Percentiles rank a stretch among this genome's conserved stretches.
Evolutionary conservation across 179 eudicot species (phyloP).

Genomic region (Spergularia azorica): DNA sequence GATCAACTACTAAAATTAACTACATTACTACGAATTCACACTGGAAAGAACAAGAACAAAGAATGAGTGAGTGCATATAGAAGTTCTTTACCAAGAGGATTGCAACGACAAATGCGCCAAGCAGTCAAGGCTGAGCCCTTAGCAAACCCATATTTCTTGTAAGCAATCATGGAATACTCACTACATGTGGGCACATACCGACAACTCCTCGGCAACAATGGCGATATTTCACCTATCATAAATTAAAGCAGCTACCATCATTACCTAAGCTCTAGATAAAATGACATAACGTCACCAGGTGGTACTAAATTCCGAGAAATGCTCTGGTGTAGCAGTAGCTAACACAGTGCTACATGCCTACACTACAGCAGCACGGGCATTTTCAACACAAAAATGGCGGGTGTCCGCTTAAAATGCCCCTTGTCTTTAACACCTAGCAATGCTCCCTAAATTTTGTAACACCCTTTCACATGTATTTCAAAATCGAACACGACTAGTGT

Average conservation of each 20-base stretch:
- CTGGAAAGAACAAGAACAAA: too few species aligned
- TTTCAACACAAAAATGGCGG: neutral
- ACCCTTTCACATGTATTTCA: too few species aligned
- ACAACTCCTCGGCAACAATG: slow-evolving; percentile 81
- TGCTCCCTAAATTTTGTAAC: neutral
- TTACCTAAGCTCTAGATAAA: neutral
- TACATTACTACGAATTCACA: too few species aligned
- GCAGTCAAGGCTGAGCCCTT: slow-evolving; percentile 77
- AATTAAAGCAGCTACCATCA: neutral
- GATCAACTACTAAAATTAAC: too few species aligned
- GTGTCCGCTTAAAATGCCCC: neutral
- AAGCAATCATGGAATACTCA: slow-evolving; percentile 93
- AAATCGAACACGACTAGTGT: too few species aligned
- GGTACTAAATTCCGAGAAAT: too few species aligned
- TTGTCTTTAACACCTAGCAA: neutral
- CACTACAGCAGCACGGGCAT: too few species aligned
- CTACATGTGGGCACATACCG: slow-evolving; percentile 94
- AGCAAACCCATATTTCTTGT: slow-evolving; percentile 84
- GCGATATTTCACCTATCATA: slow-evolving; percentile 82
- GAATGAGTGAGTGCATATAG: too few species aligned
- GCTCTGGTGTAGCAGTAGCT: too few species aligned
- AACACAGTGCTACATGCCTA: too few species aligned
- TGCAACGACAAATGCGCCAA: slow-evolving; percentile 92
- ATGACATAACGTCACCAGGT: too few species aligned
- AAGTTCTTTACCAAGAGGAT: slow-evolving; percentile 68